Conservation (phyloP, 75 land plant genomes). For the Adiantum capillusveneris region DNA sequence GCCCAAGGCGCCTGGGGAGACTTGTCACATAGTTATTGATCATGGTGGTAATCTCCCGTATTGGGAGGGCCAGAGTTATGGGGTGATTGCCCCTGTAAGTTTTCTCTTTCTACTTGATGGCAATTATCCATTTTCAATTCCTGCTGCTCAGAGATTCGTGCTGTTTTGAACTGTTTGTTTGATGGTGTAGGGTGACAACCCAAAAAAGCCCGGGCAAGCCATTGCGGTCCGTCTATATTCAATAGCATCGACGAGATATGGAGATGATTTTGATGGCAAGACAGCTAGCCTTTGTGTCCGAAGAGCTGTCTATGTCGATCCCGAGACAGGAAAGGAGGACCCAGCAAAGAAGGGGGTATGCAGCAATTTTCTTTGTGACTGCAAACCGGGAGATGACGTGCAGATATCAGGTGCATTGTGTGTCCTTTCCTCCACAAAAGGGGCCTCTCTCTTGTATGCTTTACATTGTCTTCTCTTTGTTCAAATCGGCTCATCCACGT, state of each 20-base stretch:
- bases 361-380: conserved; percentile 82
- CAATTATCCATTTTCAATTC: not conserved
- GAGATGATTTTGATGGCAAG: too few species aligned
- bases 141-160: not conserved
- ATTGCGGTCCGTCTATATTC: conserved; percentile 87
- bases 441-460: not conserved
- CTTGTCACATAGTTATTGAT: conserved; percentile 94
- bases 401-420: conserved; percentile 49
- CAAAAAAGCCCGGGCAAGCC: conserved; percentile 82
- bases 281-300: conserved; percentile 86
- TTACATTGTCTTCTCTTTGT: not conserved
- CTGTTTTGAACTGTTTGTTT: too few species aligned
- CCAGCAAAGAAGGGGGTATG: conserved; percentile 86
- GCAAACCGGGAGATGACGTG: conserved; percentile 85
- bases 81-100: conserved; percentile 92
- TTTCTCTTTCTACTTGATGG: not conserved
- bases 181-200: conserved; percentile 75
- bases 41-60: conserved; percentile 92
- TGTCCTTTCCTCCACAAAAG: not conserved
- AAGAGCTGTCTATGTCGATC: conserved; percentile 88
- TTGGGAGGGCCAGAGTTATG: conserved; percentile 99
- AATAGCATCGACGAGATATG: conserved; percentile 93
- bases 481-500: not conserved
- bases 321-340: conserved; percentile 93
- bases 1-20: too few species aligned